These are phyloP conservation scores for Arachis monticola DNA, from an alignment of 331 rosid genomes.

Conservation along the genomic window DNA sequence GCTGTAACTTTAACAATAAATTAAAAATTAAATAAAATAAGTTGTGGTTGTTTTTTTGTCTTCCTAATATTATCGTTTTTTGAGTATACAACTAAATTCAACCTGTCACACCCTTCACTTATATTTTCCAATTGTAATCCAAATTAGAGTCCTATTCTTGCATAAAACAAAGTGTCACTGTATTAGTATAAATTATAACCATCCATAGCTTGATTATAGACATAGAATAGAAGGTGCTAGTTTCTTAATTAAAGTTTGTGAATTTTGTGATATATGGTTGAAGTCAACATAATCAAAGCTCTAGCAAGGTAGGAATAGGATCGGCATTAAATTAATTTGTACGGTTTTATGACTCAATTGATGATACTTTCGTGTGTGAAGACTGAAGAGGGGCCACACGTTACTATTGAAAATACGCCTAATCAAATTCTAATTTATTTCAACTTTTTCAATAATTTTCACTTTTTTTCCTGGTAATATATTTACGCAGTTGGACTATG, in stretches of 20 bases:
- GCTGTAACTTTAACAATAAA: too few species aligned
- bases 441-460: constrained; percentile 1
- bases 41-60: too few species aligned
- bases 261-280: not conserved
- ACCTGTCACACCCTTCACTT: not conserved
- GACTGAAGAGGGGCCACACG: not conserved
- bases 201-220: not conserved
- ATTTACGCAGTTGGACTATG: not conserved
- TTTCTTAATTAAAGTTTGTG: not conserved
- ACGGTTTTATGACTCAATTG: constrained; percentile 8
- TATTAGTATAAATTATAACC: not conserved
- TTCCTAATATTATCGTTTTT: too few species aligned
- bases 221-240: not conserved
- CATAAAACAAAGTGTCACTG: not conserved
- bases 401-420: not conserved
- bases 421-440: not conserved
- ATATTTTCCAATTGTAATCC: not conserved
- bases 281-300: constrained; percentile 23
- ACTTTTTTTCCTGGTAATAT: not conserved
- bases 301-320: constrained; percentile 7
- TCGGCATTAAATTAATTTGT: constrained; percentile 14
- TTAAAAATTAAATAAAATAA: too few species aligned
- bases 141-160: not conserved
- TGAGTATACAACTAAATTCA: too few species aligned
- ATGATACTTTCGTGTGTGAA: not conserved